Base-by-base conservation (phyloP, 805 yeast species). In the Wickerhamiella allomyrinae region DNA sequence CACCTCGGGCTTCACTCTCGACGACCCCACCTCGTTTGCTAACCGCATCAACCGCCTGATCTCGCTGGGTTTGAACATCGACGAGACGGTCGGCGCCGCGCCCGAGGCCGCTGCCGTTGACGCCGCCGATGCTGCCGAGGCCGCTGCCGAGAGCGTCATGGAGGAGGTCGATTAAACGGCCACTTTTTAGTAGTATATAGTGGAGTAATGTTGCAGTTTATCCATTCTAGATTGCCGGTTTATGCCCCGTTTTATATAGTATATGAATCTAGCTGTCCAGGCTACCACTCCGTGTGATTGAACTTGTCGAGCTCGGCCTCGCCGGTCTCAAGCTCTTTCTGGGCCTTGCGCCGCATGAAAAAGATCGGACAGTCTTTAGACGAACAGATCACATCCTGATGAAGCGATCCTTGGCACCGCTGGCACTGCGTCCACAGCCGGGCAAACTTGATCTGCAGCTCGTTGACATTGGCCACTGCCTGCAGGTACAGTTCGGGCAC, bases 1-100 rank as follows among this genome's bases (percentile, higher is more conserved):
- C 65, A 91, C 97, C 44, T 91, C 98, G 52, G 99, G 99, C 69
- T 91, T 91, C 87, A 71, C 96, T 55, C 77, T 91, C 63, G 98
- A 91, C 61, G 99, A 91, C 73, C 98, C 99, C 73, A 78, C 81
- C 62, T 79, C 95, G 43, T 91, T 91, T 62, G 97, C 99, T 58
- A 69, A 82, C 58, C 86, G 99, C 77, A 89, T 91, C 69, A 91
- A 91, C 81, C 83, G 97, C 70, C 79, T 91, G 69, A 89, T 91
- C 60, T 82, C 97, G 44, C 78, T 91, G 61, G 99, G 99, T 68
- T 80, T 91, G 66, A 87, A 91, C 80, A 86, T 91, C 60, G 98
- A 91, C 59, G 53, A 46, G 42, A 48, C 57, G 9, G 57, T 51
- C 17, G 52, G 53, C 33, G 54, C 61, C 29, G 68, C 70, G 49